Conservation (phyloP, 768 basidiomycete species). For the Flagelloscypha sp. region DNA sequence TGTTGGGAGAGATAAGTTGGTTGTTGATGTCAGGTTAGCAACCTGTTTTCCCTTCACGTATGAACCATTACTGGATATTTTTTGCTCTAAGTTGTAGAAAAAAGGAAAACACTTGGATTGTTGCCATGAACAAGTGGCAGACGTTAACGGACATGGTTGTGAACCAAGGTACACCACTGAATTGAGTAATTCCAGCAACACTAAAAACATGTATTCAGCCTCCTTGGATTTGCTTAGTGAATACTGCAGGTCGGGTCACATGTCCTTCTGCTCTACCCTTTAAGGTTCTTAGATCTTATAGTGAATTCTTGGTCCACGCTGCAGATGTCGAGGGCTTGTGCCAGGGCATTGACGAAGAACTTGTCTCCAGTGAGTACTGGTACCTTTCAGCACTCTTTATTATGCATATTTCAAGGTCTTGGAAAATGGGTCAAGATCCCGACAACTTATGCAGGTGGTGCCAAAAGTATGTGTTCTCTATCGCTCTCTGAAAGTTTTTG, state of each 20-base stretch:
- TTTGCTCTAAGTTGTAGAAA: slow-evolving; percentile 64
- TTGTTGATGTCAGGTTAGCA: slow-evolving; percentile 87
- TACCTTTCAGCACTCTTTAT: slow-evolving; percentile 2
- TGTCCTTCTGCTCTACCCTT: background rate
- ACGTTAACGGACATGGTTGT: slow-evolving; percentile 93
- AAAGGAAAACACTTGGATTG: slow-evolving; percentile 71
- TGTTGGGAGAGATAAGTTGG: slow-evolving; percentile 80
- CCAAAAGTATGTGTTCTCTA: slow-evolving; percentile 52
- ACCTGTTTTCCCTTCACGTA: background rate
- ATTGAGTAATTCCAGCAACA: background rate
- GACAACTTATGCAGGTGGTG: slow-evolving; percentile 96
- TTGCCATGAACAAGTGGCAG: slow-evolving; percentile 99
- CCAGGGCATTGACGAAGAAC: slow-evolving; percentile 86
- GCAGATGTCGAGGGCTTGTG: slow-evolving; percentile 99
- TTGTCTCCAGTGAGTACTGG: slow-evolving; percentile 60
- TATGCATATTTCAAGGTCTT: slow-evolving; percentile 44
- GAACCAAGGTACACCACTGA: slow-evolving; percentile 47
- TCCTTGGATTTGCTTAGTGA: slow-evolving; percentile 67
- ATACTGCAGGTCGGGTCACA: slow-evolving; percentile 62
- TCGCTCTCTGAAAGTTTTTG: background rate
- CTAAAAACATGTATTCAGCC: too few species aligned
- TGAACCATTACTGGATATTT: slow-evolving; percentile 1
- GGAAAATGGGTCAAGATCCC: slow-evolving; percentile 90
- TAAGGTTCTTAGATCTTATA: slow-evolving; percentile 18
- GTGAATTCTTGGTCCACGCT: slow-evolving; percentile 92